Conservation (phyloP, 805 yeast species). For the Saccharomycopsis oosterbeekiorum region DNA sequence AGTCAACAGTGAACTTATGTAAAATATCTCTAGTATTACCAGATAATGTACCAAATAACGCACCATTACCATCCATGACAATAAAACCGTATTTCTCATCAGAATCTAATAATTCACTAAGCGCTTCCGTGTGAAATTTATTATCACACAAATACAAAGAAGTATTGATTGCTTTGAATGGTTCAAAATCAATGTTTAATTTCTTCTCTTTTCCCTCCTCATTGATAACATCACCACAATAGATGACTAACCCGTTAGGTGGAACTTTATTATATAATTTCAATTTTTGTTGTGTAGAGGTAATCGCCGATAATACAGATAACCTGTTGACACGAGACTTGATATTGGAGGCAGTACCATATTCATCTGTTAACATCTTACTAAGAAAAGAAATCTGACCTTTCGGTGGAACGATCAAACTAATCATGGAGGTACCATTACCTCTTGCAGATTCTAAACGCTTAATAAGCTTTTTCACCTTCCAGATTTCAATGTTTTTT, state of each 20-base stretch:
- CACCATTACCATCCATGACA: conserved; percentile 99
- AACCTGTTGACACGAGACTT: conserved; percentile 95
- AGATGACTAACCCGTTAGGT: conserved; percentile 86
- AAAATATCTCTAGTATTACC: conserved; percentile 96
- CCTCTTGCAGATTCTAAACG: conserved; percentile 88
- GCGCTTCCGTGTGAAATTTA: conserved; percentile 96
- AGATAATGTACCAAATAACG: conserved; percentile 86
- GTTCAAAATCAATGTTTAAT: conserved; percentile 94
- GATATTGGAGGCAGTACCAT: conserved; percentile 97
- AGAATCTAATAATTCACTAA: conserved; percentile 84
- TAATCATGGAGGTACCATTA: conserved; percentile 98
- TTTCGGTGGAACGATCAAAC: conserved; percentile 89
- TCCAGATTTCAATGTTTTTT: conserved; percentile 97
- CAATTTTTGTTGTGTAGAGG: conserved; percentile 94
- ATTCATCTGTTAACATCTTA: conserved; percentile 94
- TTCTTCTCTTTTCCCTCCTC: conserved; percentile 97
- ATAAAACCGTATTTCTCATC: conserved; percentile 97
- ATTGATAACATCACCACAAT: conserved; percentile 97
- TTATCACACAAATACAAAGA: conserved; percentile 92
- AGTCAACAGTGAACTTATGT: conserved; percentile 92
- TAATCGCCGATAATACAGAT: conserved; percentile 92
- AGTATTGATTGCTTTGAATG: conserved; percentile 98
- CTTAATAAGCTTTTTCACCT: conserved; percentile 89
- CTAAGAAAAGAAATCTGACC: conserved; percentile 83
- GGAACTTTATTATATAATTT: conserved; percentile 87